Evolutionary conservation across 2,329 filamentous ascomycete genomes (phyloP).

Genomic region (Phialophora chinensis): DNA sequence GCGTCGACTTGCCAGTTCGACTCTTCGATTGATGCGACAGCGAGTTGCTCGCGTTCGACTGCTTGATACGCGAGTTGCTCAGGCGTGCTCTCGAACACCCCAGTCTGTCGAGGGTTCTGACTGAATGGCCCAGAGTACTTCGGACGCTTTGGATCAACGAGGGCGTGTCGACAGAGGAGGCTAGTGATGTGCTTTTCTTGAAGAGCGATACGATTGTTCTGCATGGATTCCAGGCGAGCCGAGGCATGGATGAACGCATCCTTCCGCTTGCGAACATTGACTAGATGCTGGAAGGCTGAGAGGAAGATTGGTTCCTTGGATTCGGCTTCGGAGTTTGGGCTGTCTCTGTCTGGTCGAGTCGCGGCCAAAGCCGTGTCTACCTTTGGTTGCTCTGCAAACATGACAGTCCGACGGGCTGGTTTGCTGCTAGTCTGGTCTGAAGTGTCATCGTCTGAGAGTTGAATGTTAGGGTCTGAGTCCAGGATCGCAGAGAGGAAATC

Average conservation of each 20-base stretch:
- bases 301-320: constrained; percentile 75
- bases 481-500: constrained; percentile 73
- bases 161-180: constrained; percentile 82
- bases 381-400: constrained; percentile 23
- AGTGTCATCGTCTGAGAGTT: constrained; percentile 23
- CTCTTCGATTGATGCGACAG: constrained; percentile 70
- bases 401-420: constrained; percentile 21
- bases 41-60: constrained; percentile 78
- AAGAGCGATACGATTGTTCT: constrained; percentile 78
- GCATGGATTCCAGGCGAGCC: constrained; percentile 84
- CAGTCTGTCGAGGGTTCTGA: constrained; percentile 71
- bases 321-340: constrained; percentile 52
- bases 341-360: constrained; percentile 52
- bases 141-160: constrained; percentile 73
- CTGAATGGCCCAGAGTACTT: constrained; percentile 73
- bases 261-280: constrained; percentile 66
- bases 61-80: constrained; percentile 49
- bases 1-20: constrained; percentile 69
- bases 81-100: constrained; percentile 50
- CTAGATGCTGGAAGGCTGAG: constrained; percentile 82
- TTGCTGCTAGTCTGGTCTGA: background rate
- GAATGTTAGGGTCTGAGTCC: constrained; percentile 57
- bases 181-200: constrained; percentile 76
- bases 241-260: constrained; percentile 87
- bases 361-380: constrained; percentile 17